Evolutionary conservation across 441 rosid genomes (phyloP), one percentile per base, ranked within the genome.

Genomic region (Bruguiera hainesii): DNA sequence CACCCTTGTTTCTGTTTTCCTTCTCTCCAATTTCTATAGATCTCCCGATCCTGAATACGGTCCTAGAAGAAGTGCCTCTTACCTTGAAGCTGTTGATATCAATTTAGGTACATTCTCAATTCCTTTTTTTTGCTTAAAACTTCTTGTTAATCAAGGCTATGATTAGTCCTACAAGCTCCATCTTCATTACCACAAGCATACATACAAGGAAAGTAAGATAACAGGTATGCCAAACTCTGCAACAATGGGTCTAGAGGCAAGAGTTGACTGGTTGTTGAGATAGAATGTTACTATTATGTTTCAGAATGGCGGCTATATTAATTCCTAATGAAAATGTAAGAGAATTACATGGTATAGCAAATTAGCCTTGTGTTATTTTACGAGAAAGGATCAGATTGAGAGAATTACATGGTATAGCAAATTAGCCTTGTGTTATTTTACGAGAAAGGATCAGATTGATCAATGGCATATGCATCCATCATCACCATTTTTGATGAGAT

Each of bases 31-130:
- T 51, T 67, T 72, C 31, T 81, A 81, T 55, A 74, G 76, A 15
- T 69, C 39, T 10, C 87, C 87, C 30, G 75, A 83, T 65, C 82
- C 87, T 42, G 78, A 81, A 62, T 29, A 30, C 29, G 87, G 87
- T 18, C 77, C 83, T 16, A 6, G 6, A 7, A 61, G 85, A 18
- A 79, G 75, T 62, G 61, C 64, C 1, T 83, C 87, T 35, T 79
- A 71, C 42, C 57, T 66, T 56, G 68, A 77, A 33, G 85, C 85
- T 11, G 85, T 79, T 67, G 57, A 73, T 50, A 10, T 55, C 19
- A 56, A 37, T 49, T 68, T 83, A 74, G 84, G 87, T 83, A 72
- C 11, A 6, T 15, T 31, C 1, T 3, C 3, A 11, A 5, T 19
- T 7, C 15, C 5, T 25, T 3, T 11, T 52, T 46, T 10, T 5